phyloP scores from a whole-genome alignment of 768 basidiomycete species.

The Serendipita sp. region DNA sequence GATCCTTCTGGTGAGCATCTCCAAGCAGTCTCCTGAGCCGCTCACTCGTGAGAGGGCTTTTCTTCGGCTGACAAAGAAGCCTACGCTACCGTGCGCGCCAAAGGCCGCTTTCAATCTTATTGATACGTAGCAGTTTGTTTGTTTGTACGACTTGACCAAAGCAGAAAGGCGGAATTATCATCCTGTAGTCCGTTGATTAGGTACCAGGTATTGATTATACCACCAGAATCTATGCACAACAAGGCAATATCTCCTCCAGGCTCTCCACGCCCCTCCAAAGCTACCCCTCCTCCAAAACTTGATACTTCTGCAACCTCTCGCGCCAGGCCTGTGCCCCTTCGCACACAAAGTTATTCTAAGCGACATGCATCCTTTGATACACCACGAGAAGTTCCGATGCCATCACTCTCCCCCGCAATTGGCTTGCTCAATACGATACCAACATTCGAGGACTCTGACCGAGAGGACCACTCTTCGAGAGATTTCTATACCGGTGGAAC shows the following conservation, averaged over 20 bases:
- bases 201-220: too few species aligned
- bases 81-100: too few species aligned
- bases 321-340: background rate
- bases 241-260: background rate
- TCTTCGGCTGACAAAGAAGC: too few species aligned
- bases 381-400: constrained; percentile 2
- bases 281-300: background rate
- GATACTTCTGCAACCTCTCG: background rate
- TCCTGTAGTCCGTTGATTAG: too few species aligned
- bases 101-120: too few species aligned
- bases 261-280: background rate
- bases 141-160: too few species aligned
- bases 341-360: background rate
- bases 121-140: too few species aligned
- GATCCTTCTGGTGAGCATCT: too few species aligned
- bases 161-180: too few species aligned
- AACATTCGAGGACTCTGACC: background rate
- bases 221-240: too few species aligned
- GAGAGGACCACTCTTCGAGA: background rate
- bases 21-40: too few species aligned
- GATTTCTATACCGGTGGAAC: background rate
- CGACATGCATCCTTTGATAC: constrained; percentile 4
- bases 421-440: background rate
- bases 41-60: too few species aligned
- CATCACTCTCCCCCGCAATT: background rate